These are phyloP conservation scores for Paspalum notatum DNA, from an alignment of 176 grass and related monocot genomes.

Conservation along the genomic window DNA sequence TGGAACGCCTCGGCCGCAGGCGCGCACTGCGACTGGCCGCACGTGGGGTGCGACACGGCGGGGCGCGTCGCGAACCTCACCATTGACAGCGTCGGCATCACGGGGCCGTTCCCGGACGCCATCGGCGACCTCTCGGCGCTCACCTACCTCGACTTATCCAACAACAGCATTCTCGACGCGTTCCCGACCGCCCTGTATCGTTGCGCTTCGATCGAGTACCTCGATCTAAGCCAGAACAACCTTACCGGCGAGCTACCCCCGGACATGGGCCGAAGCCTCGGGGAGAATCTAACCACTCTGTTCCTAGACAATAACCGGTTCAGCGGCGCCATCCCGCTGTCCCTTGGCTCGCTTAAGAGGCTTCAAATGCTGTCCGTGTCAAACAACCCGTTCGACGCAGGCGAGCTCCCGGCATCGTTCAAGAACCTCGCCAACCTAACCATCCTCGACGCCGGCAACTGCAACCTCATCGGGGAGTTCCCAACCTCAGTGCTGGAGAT, in stretches of 20 bases:
- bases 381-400: too few species aligned
- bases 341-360: too few species aligned
- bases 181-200: background rate
- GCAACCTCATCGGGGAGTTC: too few species aligned
- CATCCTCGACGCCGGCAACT: too few species aligned
- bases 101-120: conserved; percentile 39
- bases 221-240: conserved; percentile 50
- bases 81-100: conserved; percentile 27
- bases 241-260: conserved; percentile 48
- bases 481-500: too few species aligned
- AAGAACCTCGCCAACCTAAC: too few species aligned
- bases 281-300: conserved; percentile 39
- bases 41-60: conserved; percentile 42
- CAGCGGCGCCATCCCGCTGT: too few species aligned
- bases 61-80: conserved; percentile 41
- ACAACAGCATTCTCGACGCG: conserved; percentile 42
- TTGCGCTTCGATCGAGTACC: conserved; percentile 2
- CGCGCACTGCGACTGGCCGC: conserved; percentile 56
- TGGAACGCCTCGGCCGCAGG: conserved; percentile 36
- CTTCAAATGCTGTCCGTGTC: too few species aligned
- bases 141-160: conserved; percentile 45
- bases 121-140: conserved; percentile 52
- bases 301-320: background rate
- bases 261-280: conserved; percentile 39
- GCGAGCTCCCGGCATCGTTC: too few species aligned